Conservation (phyloP, 208 protist species). For the Trypanosoma caninum region DNA sequence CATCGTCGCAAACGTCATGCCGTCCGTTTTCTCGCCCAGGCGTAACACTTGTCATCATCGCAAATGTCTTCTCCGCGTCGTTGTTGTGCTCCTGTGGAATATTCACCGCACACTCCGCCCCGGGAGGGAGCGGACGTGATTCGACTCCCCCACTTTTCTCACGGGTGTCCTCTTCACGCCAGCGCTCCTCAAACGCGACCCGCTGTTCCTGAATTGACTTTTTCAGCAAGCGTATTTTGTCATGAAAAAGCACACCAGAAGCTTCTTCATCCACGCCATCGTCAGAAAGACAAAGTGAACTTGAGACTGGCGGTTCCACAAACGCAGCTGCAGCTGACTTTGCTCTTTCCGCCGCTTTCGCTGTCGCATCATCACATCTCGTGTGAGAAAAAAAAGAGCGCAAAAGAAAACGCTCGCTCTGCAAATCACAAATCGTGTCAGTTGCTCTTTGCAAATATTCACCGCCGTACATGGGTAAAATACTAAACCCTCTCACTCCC, state of each 20-base stretch:
- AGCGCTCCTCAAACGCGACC: background rate
- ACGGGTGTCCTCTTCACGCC: background rate
- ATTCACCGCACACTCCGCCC: background rate
- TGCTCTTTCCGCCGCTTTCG: too few species aligned
- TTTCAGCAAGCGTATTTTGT: constrained; percentile 20
- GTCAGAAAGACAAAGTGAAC: background rate
- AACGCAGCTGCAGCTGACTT: too few species aligned
- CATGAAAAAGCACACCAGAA: constrained; percentile 13
- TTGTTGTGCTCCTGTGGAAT: background rate
- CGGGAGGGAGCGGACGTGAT: too few species aligned
- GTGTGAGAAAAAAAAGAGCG: too few species aligned
- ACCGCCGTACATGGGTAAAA: too few species aligned
- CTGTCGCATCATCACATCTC: too few species aligned
- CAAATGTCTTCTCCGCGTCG: background rate
- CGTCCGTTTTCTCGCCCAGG: background rate
- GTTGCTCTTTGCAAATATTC: background rate
- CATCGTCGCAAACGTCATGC: background rate
- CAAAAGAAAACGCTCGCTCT: too few species aligned
- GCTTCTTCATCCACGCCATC: background rate
- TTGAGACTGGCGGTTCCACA: too few species aligned
- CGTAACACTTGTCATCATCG: background rate
- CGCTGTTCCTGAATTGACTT: constrained; percentile 10
- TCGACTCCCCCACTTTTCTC: background rate
- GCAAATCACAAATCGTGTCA: too few species aligned
- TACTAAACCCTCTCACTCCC: too few species aligned